Base-by-base conservation (phyloP, 2,329 filamentous ascomycete species). In the Aspergillus cejpii region DNA sequence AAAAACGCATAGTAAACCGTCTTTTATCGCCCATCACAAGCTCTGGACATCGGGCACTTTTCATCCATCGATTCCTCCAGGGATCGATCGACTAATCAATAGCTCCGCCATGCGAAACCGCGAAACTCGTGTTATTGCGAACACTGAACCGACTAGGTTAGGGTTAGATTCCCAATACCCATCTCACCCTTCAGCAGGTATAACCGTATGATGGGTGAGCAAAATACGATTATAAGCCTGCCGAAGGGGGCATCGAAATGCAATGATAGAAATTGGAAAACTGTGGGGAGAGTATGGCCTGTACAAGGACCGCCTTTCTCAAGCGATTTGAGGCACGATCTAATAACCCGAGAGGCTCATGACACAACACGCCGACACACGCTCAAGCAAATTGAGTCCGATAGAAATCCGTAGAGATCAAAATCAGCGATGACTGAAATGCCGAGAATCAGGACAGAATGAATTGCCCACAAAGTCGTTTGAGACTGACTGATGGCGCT, bases 101-200 rank as follows among this genome's bases (percentile, higher is more conserved):
- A 74, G 40, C 72, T 70, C 77, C 71, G 76, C 81, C 81, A 81
- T 84, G 83, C 78, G 72, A 67, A 65, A 76, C 75, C 80, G 80
- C 81, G 85, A 89, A 61, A 77, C 85, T 86, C 43, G 48, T 54
- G 51, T 54, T 47, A 33, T 33, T 34, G 33, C 51, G 59, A 53
- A 60, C 52, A 58, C 57, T 66, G 63, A 80, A 82, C 87, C 85
- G 85, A 81, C 74, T 68, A 73, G 69, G 73, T 85, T 95, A 95
- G 90, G 90, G 90, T 94, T 95, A 94, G 90, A 86, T 56, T 90
- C 90, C 86, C 87, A 82, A 84, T 70, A 73, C 70, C 73, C 74
- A 74, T 80, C 83, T 36, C 79, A 76, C 78, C 70, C 70, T 39
- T 47, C 43, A 72, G 66, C 63, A 63, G 61, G 63, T 60, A 67